phyloP scores from a whole-genome alignment of 176 grass and related monocot species.

The Dactylis glomerata region DNA sequence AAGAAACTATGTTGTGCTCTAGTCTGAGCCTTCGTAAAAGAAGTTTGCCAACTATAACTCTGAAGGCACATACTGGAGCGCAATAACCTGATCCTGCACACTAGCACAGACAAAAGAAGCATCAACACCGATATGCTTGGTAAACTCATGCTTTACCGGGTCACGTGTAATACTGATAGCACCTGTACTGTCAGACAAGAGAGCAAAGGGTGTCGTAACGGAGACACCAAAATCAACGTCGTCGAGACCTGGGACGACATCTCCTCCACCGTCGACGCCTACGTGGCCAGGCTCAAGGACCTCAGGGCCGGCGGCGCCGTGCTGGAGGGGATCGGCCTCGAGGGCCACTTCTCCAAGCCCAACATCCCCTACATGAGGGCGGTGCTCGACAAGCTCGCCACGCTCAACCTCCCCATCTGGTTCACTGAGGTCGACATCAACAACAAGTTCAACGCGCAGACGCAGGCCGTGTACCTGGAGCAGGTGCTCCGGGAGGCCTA shows the following conservation, averaged over 20 bases:
- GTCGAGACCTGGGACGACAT: constrained; percentile 90
- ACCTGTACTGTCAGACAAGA: too few relatives aligned
- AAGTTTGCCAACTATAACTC: too few relatives aligned
- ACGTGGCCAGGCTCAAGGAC: constrained; percentile 63
- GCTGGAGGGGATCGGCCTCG: constrained; percentile 74
- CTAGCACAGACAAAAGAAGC: too few relatives aligned
- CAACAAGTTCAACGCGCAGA: constrained; percentile 63
- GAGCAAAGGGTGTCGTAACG: too few relatives aligned
- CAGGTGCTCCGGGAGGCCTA: constrained; percentile 87
- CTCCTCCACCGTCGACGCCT: constrained; percentile 77
- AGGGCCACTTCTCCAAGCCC: constrained; percentile 89
- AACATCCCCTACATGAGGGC: constrained; percentile 89
- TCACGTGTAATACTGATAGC: too few relatives aligned
- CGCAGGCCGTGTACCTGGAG: constrained; percentile 79
- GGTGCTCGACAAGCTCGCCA: constrained; percentile 87
- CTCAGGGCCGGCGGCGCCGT: constrained; percentile 62
- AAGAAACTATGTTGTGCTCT: too few relatives aligned
- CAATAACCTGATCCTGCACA: too few relatives aligned
- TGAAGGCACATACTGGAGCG: too few relatives aligned
- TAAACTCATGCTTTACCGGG: too few relatives aligned
- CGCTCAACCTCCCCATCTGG: constrained; percentile 87
- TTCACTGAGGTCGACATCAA: constrained; percentile 95
- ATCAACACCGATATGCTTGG: too few relatives aligned
- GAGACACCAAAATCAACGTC: too few relatives aligned
- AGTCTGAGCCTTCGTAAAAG: too few relatives aligned